Evolutionary conservation across 1,284 basidiomycete species (phyloP).

Genomic region (Microbotryum saponariae): DNA sequence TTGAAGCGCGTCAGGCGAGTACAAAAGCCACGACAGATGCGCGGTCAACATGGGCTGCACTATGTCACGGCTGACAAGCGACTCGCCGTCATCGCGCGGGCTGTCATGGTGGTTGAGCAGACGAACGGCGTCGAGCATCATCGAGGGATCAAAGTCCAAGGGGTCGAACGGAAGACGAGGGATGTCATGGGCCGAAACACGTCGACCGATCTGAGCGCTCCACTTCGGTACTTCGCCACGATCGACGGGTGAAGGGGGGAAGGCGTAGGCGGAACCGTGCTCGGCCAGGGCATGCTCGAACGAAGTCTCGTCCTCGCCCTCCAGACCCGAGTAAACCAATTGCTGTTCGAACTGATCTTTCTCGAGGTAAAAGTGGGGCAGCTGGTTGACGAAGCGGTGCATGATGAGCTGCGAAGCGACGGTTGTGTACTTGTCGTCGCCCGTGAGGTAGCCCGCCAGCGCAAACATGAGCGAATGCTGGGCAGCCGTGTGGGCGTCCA

Average conservation of each 20-base stretch:
- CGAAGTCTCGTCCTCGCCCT: not conserved
- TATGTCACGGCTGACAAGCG: slow-evolving; percentile 10
- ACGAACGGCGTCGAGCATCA: slow-evolving; percentile 35
- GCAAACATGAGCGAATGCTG: slow-evolving; percentile 28
- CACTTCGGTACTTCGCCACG: slow-evolving; percentile 14
- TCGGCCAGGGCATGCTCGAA: not conserved
- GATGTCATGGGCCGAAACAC: slow-evolving; percentile 6
- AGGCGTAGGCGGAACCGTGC: slow-evolving; percentile 32
- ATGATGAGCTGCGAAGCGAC: slow-evolving; percentile 24
- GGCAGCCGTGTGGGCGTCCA: slow-evolving; percentile 21
- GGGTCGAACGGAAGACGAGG: slow-evolving; percentile 32
- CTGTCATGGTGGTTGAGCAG: slow-evolving; percentile 25
- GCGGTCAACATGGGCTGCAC: slow-evolving; percentile 27
- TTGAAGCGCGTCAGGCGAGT: slow-evolving; percentile 17
- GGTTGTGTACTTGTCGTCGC: slow-evolving; percentile 22
- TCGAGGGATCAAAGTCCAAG: slow-evolving; percentile 31
- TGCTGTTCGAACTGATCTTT: slow-evolving; percentile 16
- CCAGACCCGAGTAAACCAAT: not conserved
- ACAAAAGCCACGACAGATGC: slow-evolving; percentile 34
- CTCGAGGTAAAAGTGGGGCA: slow-evolving; percentile 22
- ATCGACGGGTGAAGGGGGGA: slow-evolving; percentile 31
- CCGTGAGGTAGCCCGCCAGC: slow-evolving; percentile 32
- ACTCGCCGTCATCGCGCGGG: slow-evolving; percentile 5
- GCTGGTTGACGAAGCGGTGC: slow-evolving; percentile 28
- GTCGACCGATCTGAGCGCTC: slow-evolving; percentile 11